Base-by-base conservation (phyloP, 2,329 filamentous ascomycete species). In the Xylariaceae sp. region DNA sequence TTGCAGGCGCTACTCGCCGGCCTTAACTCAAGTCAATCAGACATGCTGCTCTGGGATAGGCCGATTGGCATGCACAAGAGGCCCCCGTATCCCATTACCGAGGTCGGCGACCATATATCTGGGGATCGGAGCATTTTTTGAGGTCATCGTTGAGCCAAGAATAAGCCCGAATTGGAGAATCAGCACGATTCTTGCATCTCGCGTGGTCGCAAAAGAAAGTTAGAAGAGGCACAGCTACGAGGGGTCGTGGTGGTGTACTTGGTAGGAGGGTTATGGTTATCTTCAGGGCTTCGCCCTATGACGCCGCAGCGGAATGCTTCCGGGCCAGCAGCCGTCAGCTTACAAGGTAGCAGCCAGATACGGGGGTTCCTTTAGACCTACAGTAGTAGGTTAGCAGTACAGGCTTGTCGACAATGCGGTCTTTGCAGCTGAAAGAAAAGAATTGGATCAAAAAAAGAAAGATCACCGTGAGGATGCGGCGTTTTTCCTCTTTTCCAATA, bases 251-350 rank as follows among this genome's bases (percentile, higher is more conserved):
- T n/a, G n/a, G n/a, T n/a, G n/a, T n/a, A n/a, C n/a, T n/a, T n/a
- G n/a, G n/a, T n/a, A n/a, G n/a, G n/a, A n/a, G n/a, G n/a, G n/a
- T n/a, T n/a, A n/a, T n/a, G n/a, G n/a, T n/a, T n/a, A n/a, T n/a
- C n/a, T n/a, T n/a, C n/a, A n/a, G n/a, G n/a, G 6, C 21, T 24
- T 24, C 21, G 6, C 21, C 11, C 21, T 11, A 24, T 24, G 21
- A 24, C 21, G 11, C 21, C 21, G 21, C 21, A 27, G 24, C 45
- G 42, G 45, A 45, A 45, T 31, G 15, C 32, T 38, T 37, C 44
- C 36, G 35, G 41, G 34, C 30, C 26, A 30, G 14, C 37, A 19
- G 15, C 5, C 19, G 33, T 23, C 21, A 33, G 32, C 23, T 5
- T n/a, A n/a, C n/a, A n/a, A n/a, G n/a, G n/a, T n/a, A n/a, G n/a